A percentile compares a stretch with the other conserved stretches of the same genome.
Conservation (phyloP, 345 rosid species). For the Rhodomyrtus tomentosa region DNA sequence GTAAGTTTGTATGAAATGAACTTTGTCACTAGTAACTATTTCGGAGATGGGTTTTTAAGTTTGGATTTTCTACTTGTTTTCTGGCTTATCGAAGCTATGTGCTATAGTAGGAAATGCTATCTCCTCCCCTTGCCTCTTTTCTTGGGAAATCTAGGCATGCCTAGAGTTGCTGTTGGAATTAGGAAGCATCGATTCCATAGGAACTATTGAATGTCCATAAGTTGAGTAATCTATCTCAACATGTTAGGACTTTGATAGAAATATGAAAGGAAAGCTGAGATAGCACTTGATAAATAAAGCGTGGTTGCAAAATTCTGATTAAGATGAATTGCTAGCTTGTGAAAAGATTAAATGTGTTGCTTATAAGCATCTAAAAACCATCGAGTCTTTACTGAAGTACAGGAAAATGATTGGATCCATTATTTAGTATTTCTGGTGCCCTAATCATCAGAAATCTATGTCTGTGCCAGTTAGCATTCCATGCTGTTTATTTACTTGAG, state of each 20-base stretch:
- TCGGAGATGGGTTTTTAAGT: not conserved
- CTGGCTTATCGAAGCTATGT: not conserved
- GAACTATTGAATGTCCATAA: not conserved
- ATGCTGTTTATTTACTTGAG: not conserved
- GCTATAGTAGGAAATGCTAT: not conserved
- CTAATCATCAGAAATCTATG: not conserved
- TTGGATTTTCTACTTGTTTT: not conserved
- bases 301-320: not conserved
- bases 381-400: not conserved
- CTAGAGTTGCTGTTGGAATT: not conserved
- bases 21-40: not conserved
- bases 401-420: not conserved
- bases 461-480: not conserved
- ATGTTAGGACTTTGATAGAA: not conserved
- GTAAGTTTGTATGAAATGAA: not conserved
- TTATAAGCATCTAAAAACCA: not conserved
- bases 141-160: not conserved
- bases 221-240: not conserved
- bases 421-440: not conserved
- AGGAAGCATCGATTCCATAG: not conserved
- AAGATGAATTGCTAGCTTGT: not conserved
- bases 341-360: not conserved
- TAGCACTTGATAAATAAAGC: not conserved
- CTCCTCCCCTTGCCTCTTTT: not conserved
- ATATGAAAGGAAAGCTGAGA: not conserved